phyloP scores from a whole-genome alignment of 2,329 filamentous ascomycete species.

The Stemphylium vesicarium region DNA sequence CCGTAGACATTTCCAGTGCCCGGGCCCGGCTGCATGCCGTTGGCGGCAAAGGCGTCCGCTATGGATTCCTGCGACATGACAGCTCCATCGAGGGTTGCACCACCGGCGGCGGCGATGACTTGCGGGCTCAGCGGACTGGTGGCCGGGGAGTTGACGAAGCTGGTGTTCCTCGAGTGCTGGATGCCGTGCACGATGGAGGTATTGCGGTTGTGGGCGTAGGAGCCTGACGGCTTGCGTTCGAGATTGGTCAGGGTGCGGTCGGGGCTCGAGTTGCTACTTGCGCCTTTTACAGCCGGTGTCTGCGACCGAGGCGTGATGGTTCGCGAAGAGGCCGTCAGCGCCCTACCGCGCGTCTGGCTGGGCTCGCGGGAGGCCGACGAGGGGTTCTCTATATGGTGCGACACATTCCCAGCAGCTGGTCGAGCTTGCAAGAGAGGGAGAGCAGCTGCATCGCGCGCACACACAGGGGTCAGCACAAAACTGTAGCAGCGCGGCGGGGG shows the following conservation, averaged over 20 bases:
- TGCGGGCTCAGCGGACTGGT: constrained; percentile 87
- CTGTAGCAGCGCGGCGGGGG: constrained; percentile 19
- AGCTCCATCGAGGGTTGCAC: constrained; percentile 48
- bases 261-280: constrained; percentile 46
- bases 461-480: constrained; percentile 41
- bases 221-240: constrained; percentile 60
- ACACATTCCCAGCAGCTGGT: constrained; percentile 46
- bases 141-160: constrained; percentile 75
- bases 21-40: constrained; percentile 29
- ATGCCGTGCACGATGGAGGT: constrained; percentile 97
- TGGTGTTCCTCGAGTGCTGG: constrained; percentile 89
- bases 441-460: constrained; percentile 41
- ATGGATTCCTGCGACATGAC: constrained; percentile 50
- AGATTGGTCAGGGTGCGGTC: constrained; percentile 44
- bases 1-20: constrained; percentile 20
- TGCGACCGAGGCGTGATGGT: constrained; percentile 54
- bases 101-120: constrained; percentile 67
- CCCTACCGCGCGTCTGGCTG: constrained; percentile 54
- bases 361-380: constrained; percentile 49
- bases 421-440: constrained; percentile 49
- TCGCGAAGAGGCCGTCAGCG: constrained; percentile 52
- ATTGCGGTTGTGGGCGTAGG: constrained; percentile 90
- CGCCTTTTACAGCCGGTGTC: constrained; percentile 47
- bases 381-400: constrained; percentile 46
- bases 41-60: constrained; percentile 44